Percentiles rank a stretch among this genome's conserved stretches.
Conservation (phyloP, 352 stramenopile genomes). For the Phytophthora nicotianae region DNA sequence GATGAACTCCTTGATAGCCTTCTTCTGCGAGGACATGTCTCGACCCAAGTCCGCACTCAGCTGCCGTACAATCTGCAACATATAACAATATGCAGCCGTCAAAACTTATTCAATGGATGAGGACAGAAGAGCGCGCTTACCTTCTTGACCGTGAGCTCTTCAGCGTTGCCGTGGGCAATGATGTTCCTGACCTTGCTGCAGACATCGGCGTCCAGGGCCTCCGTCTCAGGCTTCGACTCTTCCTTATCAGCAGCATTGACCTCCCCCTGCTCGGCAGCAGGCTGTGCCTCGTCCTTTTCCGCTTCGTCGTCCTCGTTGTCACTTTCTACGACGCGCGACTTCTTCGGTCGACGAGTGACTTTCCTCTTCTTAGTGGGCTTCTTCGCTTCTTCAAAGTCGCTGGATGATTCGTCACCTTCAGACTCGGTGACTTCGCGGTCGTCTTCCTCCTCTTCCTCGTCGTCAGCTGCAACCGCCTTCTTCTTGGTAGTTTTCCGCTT, state of each 20-base stretch:
- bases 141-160: constrained; percentile 87
- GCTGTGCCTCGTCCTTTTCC: constrained; percentile 27
- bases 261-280: constrained; percentile 22
- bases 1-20: constrained; percentile 85
- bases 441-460: constrained; percentile 49
- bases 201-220: constrained; percentile 50
- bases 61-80: constrained; percentile 69
- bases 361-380: constrained; percentile 49
- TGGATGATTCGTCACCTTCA: constrained; percentile 65
- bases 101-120: constrained; percentile 2
- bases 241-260: constrained; percentile 19
- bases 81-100: background rate
- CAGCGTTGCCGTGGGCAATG: constrained; percentile 73
- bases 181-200: constrained; percentile 78
- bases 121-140: constrained; percentile 29
- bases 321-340: constrained; percentile 30
- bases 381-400: constrained; percentile 67
- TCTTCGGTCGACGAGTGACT: constrained; percentile 32
- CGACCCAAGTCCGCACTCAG: constrained; percentile 67
- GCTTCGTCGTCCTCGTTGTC: constrained; percentile 29
- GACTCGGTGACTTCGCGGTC: constrained; percentile 56
- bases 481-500: constrained; percentile 53
- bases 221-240: constrained; percentile 16
- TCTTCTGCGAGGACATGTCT: constrained; percentile 74
- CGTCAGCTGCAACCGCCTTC: constrained; percentile 26